These are phyloP conservation scores for Apiotrichum mycotoxinovorans DNA, from an alignment of 1,284 basidiomycete genomes.

Conservation along the genomic window DNA sequence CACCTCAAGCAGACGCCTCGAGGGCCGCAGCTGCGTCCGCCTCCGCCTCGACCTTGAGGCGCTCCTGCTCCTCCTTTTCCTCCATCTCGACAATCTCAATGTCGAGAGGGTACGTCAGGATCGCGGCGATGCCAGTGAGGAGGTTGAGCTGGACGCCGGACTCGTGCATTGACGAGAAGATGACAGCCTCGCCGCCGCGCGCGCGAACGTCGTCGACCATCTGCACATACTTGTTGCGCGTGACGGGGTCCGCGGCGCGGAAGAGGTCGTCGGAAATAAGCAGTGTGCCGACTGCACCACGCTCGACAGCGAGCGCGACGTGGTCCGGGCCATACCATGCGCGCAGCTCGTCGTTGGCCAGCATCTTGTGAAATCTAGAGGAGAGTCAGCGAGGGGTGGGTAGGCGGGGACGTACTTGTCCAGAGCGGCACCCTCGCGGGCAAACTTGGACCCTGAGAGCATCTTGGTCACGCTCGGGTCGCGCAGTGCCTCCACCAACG, in stretches of 20 bases:
- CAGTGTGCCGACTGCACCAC: conserved; percentile 90
- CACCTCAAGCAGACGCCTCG: neutral
- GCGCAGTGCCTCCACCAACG: conserved; percentile 87
- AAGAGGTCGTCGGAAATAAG: conserved; percentile 95
- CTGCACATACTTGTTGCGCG: conserved; percentile 76
- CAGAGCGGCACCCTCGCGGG: conserved; percentile 83
- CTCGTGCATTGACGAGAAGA: conserved; percentile 99
- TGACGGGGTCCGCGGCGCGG: conserved; percentile 70
- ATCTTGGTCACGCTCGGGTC: conserved; percentile 73
- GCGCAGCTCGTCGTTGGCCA: conserved; percentile 86
- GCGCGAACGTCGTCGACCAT: conserved; percentile 85
- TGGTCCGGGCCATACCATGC: conserved; percentile 99
- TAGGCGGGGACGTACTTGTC: conserved; percentile 62
- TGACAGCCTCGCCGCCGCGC: conserved; percentile 87
- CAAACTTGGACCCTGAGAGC: conserved; percentile 96
- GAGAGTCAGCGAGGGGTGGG: conserved; percentile 3
- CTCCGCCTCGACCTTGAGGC: conserved; percentile 36
- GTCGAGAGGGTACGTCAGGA: conserved; percentile 93
- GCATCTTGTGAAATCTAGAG: conserved; percentile 98
- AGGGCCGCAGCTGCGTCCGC: conserved; percentile 1
- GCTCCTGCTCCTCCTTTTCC: conserved; percentile 67
- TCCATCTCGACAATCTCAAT: conserved; percentile 90
- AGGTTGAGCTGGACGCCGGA: conserved; percentile 93
- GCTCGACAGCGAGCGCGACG: conserved; percentile 82
- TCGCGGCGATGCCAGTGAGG: conserved; percentile 90